Evolutionary conservation across 306 rosid genomes (phyloP), one percentile per base, ranked within the genome.

Genomic region (Lathyrus tuberosus): DNA sequence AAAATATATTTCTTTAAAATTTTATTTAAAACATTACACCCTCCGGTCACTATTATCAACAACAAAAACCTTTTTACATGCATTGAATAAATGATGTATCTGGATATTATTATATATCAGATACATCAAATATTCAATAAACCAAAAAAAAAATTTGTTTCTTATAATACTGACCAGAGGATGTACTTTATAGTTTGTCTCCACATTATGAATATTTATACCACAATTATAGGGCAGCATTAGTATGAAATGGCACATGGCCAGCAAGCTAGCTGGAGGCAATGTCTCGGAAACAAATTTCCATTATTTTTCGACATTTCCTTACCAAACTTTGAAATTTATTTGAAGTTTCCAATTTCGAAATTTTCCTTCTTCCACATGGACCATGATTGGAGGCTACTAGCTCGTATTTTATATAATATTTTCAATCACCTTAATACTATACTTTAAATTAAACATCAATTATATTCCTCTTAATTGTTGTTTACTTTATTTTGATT

Each of bases 221-320:
- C 38, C 38, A 33, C 38, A 33, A 33, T 33, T 33, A 33, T 31
- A 5, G 7, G 0, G 35, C 35, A 31, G 35, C 35, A 31, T 31
- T 4, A 31, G 6, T 31, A 33, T 33, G 38, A 60, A 24, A 24
- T n/a, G 22, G 71, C 71, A 64, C 74, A 70, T 47, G 60, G 65
- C 44, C 48, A 48, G 62, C 76, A 56, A 41, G 78, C 63, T 62
- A 40, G 48, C 56, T 10, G 56, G 59, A 63, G 59, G 38, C 52
- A 1, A 10, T 77, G 81, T 40, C 57, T 4, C 51, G 3, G 28
- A 11, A 46, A 69, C 40, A 72, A 35, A 57, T 43, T 48, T 51
- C 35, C 62, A 9, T 42, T 5, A 11, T 0, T 26, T 24, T 24
- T 66, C 62, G 20, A 30, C 22, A 26, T 38, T 17, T 62, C 33